Evolutionary conservation across 768 basidiomycete genomes (phyloP).

Genomic region (Boletus rubescentipes): DNA sequence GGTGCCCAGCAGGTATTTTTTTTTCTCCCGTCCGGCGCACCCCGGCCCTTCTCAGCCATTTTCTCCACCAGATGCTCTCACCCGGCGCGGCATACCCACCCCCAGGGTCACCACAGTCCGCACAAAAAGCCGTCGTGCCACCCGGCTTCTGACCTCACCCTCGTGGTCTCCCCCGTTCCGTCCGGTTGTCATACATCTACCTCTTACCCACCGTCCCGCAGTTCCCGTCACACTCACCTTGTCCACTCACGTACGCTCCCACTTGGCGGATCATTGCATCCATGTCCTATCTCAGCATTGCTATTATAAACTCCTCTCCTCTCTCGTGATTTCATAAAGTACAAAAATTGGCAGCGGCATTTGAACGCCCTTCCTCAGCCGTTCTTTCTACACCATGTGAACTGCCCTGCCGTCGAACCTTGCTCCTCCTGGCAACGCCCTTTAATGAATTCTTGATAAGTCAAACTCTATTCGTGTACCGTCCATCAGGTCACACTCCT

Average conservation of each 20-base stretch:
- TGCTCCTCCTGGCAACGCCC: conserved; percentile 31
- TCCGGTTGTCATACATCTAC: conserved; percentile 8
- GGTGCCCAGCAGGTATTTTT: conserved; percentile 82
- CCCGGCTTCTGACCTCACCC: conserved; percentile 70
- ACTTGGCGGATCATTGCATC: conserved; percentile 9
- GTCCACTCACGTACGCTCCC: conserved; percentile 9
- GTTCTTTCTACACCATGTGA: conserved; percentile 23
- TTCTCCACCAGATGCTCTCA: conserved; percentile 63
- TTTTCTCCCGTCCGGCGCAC: background rate
- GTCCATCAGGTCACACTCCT: conserved; percentile 15
- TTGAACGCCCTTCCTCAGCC: conserved; percentile 23
- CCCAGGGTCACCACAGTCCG: conserved; percentile 38
- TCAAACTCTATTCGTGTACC: conserved; percentile 25
- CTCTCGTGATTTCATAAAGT: conserved; percentile 17
- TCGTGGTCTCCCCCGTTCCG: conserved; percentile 1
- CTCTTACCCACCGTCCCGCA: conserved; percentile 16
- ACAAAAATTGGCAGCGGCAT: conserved; percentile 18
- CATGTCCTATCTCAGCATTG: conserved; percentile 28
- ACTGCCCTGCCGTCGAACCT: conserved; percentile 10
- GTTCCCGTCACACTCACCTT: conserved; percentile 8
- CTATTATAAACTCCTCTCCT: conserved; percentile 30
- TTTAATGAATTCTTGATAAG: conserved; percentile 22
- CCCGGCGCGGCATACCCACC: conserved; percentile 56
- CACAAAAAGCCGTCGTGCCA: conserved; percentile 65
- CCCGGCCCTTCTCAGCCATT: conserved; percentile 11